Evolutionary conservation across 768 basidiomycete species (phyloP), one percentile per base, ranked within the genome.

Genomic region (Boletales sp.): DNA sequence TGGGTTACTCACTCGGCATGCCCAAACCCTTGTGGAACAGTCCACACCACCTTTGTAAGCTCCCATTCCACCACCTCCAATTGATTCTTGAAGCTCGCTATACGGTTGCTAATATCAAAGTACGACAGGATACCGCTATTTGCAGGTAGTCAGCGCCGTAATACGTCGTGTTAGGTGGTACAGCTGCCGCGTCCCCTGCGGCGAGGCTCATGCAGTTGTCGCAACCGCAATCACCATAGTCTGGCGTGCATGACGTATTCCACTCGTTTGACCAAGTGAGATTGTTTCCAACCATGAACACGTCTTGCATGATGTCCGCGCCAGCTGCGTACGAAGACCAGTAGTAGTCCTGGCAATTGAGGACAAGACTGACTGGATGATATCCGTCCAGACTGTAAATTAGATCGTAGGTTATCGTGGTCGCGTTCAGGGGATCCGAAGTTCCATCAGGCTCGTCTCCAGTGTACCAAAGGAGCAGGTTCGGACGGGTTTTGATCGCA

Each of bases 11-110:
- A 62, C 56, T 56, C 47, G 43, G 30, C n/a, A 8, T 58, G 60
- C 27, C 86, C 86, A 60, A 90, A 91, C 0, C 77, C 87, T 65
- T 91, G 89, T 1, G 87, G 86, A 1, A 90, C 88, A 2, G 83
- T 81, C 90, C 88, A 90, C 0, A 89, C 75, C 2, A 83, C 78
- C 61, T 86, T 83, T 5, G 75, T 79, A 11, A 79, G 70, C 54
- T 83, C 82, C 82, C 86, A 86, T 2, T 84, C 86, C 53, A 84
- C 77, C 42, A 78, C 72, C 52, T 80, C 76, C 14, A 84, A 58
- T 17, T 86, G 74, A 43, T 81, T 69, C 41, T 68, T 68, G 67
- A 84, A 89, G 51, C 83, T 75, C 44, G 87, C 82, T 72, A 89
- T 80, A 30, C 87, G 73, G 0, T 72, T 73, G 12, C 81, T 78